Evolutionary conservation across 2,329 filamentous ascomycete species (phyloP).

Genomic region (Akanthomyces dipterigenus): DNA sequence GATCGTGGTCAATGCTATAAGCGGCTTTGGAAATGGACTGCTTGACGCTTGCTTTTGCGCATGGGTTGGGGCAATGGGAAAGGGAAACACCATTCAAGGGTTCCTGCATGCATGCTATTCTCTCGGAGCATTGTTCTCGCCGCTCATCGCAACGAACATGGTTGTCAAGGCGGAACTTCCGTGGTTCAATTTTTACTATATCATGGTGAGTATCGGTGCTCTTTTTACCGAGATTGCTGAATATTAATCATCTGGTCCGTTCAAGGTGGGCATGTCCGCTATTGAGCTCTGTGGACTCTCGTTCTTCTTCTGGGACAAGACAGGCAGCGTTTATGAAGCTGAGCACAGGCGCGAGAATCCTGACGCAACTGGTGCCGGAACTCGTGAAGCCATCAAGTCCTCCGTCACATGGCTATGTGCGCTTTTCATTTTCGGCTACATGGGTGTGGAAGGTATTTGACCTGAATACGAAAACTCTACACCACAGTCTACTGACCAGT

Average conservation of each 20-base stretch:
- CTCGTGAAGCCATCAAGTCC: constrained; percentile 32
- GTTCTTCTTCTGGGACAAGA: constrained; percentile 54
- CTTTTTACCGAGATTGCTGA: no score
- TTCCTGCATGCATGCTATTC: constrained; percentile 61
- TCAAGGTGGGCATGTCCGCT: constrained; percentile 37
- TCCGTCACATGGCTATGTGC: constrained; percentile 60
- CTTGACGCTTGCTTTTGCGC: constrained; percentile 46
- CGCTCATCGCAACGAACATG: constrained; percentile 60
- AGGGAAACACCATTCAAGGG: constrained; percentile 60
- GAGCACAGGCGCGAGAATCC: constrained; percentile 25
- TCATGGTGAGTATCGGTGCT: constrained; percentile 49
- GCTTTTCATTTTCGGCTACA: constrained; percentile 65
- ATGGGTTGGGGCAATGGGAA: constrained; percentile 57
- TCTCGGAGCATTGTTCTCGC: constrained; percentile 55
- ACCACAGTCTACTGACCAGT: constrained; percentile 8
- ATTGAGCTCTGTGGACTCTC: constrained; percentile 49
- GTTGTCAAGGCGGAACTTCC: constrained; percentile 50
- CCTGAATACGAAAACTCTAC: neutral
- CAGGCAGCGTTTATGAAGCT: constrained; percentile 45
- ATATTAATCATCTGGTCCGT: neutral
- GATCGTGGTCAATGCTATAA: constrained; percentile 54
- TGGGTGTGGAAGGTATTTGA: constrained; percentile 55
- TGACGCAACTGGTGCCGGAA: constrained; percentile 24
- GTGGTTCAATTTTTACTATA: constrained; percentile 66
- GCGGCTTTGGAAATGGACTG: constrained; percentile 62